Conservation (phyloP, 2,329 filamentous ascomycete species). For the Penicillium crustosum region DNA sequence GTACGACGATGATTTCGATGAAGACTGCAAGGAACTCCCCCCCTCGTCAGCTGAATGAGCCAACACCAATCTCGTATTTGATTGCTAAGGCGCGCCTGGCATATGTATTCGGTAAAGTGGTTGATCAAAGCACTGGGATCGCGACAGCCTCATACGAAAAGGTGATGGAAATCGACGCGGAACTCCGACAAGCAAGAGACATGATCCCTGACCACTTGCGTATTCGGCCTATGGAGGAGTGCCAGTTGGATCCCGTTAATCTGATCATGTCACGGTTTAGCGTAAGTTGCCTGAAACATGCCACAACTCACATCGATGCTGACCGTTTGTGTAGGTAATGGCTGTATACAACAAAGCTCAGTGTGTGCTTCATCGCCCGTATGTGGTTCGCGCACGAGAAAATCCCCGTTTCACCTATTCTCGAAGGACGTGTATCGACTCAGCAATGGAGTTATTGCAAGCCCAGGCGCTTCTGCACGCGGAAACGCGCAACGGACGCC, state of each 20-base stretch:
- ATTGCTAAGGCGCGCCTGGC: conserved; percentile 48
- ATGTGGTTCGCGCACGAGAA: conserved; percentile 72
- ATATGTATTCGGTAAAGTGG: conserved; percentile 46
- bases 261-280: conserved; percentile 79
- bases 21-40: conserved; percentile 58
- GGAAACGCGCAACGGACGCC: conserved; percentile 69
- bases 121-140: conserved; percentile 45
- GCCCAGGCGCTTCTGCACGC: conserved; percentile 74
- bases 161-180: conserved; percentile 59
- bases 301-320: background rate
- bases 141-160: conserved; percentile 57
- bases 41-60: conserved; percentile 57
- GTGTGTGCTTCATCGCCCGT: conserved; percentile 85
- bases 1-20: conserved; percentile 64
- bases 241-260: conserved; percentile 65
- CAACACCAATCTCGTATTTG: conserved; percentile 56
- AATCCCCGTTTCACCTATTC: conserved; percentile 83
- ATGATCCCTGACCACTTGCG: conserved; percentile 77
- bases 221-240: conserved; percentile 71
- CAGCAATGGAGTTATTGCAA: conserved; percentile 75
- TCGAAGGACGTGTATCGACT: conserved; percentile 78
- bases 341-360: conserved; percentile 86
- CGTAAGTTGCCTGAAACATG: conserved; percentile 28
- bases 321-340: conserved; percentile 54
- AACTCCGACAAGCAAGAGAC: conserved; percentile 58